Evolutionary conservation across 768 basidiomycete species (phyloP).

Genomic region (Mycena kentingensis): DNA sequence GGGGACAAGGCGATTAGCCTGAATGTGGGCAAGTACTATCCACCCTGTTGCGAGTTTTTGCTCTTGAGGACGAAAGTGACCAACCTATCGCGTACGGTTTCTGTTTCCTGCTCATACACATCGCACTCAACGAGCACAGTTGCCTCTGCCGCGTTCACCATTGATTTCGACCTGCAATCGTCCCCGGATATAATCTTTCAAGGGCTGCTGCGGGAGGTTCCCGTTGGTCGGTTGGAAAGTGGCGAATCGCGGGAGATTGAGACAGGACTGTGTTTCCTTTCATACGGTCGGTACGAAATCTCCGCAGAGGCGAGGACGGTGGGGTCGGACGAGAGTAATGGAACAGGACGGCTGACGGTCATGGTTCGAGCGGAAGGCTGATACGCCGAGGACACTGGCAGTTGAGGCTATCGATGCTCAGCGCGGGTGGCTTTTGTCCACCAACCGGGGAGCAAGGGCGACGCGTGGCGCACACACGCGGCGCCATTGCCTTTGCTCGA

Average conservation of each 20-base stretch:
- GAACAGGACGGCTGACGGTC: slow-evolving; percentile 45
- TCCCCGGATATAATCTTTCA: slow-evolving; percentile 69
- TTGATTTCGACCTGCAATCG: slow-evolving; percentile 60
- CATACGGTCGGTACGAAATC: slow-evolving; percentile 65
- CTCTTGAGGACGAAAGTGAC: slow-evolving; percentile 57
- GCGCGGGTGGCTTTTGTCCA: too few relatives aligned
- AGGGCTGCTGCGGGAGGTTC: slow-evolving; percentile 61
- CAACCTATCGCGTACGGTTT: slow-evolving; percentile 67
- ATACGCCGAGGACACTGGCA: too few relatives aligned
- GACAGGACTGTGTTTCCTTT: slow-evolving; percentile 70
- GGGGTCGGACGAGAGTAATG: slow-evolving; percentile 31
- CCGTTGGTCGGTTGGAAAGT: slow-evolving; percentile 60
- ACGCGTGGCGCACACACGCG: too few relatives aligned
- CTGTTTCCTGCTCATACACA: neutral
- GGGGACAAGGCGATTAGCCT: slow-evolving; percentile 26
- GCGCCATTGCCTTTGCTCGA: too few relatives aligned
- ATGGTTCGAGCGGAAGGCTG: slow-evolving; percentile 30
- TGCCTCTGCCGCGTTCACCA: slow-evolving; percentile 49
- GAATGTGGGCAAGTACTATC: slow-evolving; percentile 47
- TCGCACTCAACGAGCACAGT: slow-evolving; percentile 38
- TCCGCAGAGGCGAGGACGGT: slow-evolving; percentile 45
- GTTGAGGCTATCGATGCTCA: too few relatives aligned
- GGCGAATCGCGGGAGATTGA: slow-evolving; percentile 56
- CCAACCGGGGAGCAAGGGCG: too few relatives aligned
- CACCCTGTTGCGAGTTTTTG: slow-evolving; percentile 62